phyloP scores from a whole-genome alignment of 371 early-diverging fungal species.

The Mucor piriformis region DNA sequence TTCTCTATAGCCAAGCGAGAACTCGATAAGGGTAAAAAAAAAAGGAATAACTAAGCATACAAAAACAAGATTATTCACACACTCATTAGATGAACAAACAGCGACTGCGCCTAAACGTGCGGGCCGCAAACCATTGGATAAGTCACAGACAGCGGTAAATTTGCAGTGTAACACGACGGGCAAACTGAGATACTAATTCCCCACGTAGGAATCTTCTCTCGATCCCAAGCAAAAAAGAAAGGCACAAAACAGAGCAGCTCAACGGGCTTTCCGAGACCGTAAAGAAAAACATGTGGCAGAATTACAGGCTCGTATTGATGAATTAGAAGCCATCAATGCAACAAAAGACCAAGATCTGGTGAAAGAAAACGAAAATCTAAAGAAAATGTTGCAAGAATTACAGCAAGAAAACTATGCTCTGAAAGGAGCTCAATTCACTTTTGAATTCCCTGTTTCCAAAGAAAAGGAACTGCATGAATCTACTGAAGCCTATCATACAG shows the following conservation, averaged over 20 bases:
- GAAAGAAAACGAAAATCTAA: slow-evolving; percentile 38
- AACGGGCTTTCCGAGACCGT: slow-evolving; percentile 78
- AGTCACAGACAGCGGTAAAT: slow-evolving; percentile 28
- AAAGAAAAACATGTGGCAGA: slow-evolving; percentile 70
- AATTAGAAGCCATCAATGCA: slow-evolving; percentile 51
- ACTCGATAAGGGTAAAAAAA: slow-evolving; percentile 23
- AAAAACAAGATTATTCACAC: neutral
- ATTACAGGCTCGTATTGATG: slow-evolving; percentile 66
- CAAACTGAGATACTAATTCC: slow-evolving; percentile 1
- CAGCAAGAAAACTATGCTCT: slow-evolving; percentile 49
- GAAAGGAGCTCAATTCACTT: slow-evolving; percentile 47
- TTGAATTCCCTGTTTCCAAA: slow-evolving; percentile 36
- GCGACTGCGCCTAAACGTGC: slow-evolving; percentile 34
- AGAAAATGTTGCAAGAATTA: slow-evolving; percentile 33
- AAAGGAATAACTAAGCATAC: neutral
- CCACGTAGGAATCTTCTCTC: slow-evolving; percentile 11
- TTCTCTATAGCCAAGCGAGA: slow-evolving; percentile 9
- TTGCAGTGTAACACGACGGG: neutral
- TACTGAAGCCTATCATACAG: neutral
- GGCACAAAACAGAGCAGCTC: slow-evolving; percentile 80
- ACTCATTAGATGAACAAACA: slow-evolving; percentile 22
- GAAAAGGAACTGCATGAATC: neutral
- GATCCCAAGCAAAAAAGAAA: slow-evolving; percentile 69
- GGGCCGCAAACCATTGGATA: slow-evolving; percentile 45
- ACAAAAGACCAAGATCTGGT: slow-evolving; percentile 29